These are phyloP conservation scores for Lipomyces chichibuensis DNA, from an alignment of 805 yeast species.

Conservation along the genomic window DNA sequence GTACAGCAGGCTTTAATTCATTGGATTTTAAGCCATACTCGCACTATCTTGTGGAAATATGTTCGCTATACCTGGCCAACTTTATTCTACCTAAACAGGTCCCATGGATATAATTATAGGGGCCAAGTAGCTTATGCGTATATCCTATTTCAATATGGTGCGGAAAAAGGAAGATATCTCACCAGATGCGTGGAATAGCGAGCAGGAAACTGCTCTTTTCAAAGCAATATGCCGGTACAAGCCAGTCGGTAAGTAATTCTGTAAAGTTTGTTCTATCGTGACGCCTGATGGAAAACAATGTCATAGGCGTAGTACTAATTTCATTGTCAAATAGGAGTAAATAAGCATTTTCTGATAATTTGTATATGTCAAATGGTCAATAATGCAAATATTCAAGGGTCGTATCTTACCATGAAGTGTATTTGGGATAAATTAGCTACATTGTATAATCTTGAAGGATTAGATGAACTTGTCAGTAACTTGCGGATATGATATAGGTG, in stretches of 20 bases:
- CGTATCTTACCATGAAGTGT: constrained; percentile 51
- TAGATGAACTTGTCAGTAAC: constrained; percentile 56
- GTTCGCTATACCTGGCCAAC: no score
- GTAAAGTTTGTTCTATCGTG: not conserved
- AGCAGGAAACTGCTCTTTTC: constrained; percentile 65
- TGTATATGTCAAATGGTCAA: constrained; percentile 41
- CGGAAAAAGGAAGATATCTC: constrained; percentile 13
- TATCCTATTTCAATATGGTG: constrained; percentile 1
- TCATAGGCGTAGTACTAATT: not conserved
- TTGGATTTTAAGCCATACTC: no score
- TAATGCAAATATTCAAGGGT: constrained; percentile 35
- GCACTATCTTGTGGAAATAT: no score
- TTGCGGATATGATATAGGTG: not conserved
- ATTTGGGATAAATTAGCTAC: constrained; percentile 60
- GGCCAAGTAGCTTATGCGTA: not conserved
- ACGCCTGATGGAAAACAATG: not conserved
- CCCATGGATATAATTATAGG: not conserved
- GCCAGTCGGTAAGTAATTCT: constrained; percentile 61
- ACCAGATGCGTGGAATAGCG: constrained; percentile 54
- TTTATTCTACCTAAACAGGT: no score
- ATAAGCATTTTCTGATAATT: constrained; percentile 47
- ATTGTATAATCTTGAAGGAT: constrained; percentile 59
- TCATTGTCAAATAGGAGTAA: constrained; percentile 33
- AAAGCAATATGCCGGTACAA: constrained; percentile 64
- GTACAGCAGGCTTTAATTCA: no score